phyloP scores from a whole-genome alignment of 192 early-diverging fungal species.

The Dispira simplex region DNA sequence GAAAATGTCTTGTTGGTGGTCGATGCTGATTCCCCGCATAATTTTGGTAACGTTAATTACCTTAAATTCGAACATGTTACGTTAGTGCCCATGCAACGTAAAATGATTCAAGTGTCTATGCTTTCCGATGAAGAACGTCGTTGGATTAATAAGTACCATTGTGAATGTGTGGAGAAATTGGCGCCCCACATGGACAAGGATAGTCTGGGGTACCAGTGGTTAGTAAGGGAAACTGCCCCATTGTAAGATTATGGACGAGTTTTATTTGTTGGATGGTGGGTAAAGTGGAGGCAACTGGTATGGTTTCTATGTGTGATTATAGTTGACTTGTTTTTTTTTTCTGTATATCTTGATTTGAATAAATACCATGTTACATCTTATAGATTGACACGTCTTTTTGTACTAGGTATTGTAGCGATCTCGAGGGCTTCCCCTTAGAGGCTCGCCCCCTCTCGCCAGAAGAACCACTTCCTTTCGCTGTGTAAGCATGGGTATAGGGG shows the following conservation, averaged over 20 bases:
- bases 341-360: too few species aligned
- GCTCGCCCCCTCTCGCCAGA: too few species aligned
- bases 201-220: conserved; percentile 57
- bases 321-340: too few species aligned
- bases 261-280: too few species aligned
- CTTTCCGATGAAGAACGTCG: conserved; percentile 54
- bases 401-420: too few species aligned
- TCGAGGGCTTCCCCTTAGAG: too few species aligned
- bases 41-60: conserved; percentile 73
- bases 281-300: too few species aligned
- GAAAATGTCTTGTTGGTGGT: conserved; percentile 84
- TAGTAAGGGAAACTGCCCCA: conserved; percentile 61
- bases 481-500: too few species aligned
- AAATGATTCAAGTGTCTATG: conserved; percentile 56
- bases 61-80: conserved; percentile 89
- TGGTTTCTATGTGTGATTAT: too few species aligned
- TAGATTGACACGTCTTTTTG: too few species aligned
- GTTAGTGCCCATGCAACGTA: conserved; percentile 73
- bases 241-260: conserved; percentile 27
- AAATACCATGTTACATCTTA: too few species aligned
- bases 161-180: conserved; percentile 56
- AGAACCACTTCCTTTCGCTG: too few species aligned
- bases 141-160: conserved; percentile 86
- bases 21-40: conserved; percentile 49
- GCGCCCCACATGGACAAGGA: conserved; percentile 57